phyloP scores from a whole-genome alignment of 768 basidiomycete genomes.

The Mrakia gelida region DNA sequence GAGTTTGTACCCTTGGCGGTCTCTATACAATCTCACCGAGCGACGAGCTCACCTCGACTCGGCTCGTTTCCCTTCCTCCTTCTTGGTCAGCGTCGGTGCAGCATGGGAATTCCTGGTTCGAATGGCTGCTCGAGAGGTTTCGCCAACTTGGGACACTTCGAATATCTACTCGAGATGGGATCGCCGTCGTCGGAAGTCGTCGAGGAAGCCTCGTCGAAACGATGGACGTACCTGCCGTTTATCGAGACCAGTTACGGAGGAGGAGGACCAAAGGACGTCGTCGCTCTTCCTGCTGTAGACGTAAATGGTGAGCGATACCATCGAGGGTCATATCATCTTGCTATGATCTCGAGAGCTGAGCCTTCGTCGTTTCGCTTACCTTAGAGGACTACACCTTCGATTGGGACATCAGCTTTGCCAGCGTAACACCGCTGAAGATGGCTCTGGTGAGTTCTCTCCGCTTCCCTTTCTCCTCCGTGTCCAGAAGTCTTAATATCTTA shows the following conservation, averaged over 20 bases:
- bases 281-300: not conserved
- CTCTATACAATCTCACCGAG: not conserved
- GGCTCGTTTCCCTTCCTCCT: not conserved
- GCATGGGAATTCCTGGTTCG: not conserved
- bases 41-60: not conserved
- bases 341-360: not conserved
- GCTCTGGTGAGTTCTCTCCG: not conserved
- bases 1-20: not conserved
- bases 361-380: not conserved
- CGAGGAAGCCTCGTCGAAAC: not conserved
- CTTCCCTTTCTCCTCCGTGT: not conserved
- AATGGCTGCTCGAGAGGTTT: not conserved
- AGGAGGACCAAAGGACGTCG: not conserved
- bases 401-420: not conserved
- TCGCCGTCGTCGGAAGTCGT: not conserved
- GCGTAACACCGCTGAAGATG: not conserved
- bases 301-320: not conserved
- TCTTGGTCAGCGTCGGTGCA: not conserved
- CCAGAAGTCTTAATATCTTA: not conserved
- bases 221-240: not conserved
- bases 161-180: not conserved
- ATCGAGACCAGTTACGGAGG: not conserved
- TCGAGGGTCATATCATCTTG: not conserved
- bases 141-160: not conserved
- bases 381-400: not conserved